phyloP scores from a whole-genome alignment of 345 rosid genomes.

The Turnera subulata region DNA sequence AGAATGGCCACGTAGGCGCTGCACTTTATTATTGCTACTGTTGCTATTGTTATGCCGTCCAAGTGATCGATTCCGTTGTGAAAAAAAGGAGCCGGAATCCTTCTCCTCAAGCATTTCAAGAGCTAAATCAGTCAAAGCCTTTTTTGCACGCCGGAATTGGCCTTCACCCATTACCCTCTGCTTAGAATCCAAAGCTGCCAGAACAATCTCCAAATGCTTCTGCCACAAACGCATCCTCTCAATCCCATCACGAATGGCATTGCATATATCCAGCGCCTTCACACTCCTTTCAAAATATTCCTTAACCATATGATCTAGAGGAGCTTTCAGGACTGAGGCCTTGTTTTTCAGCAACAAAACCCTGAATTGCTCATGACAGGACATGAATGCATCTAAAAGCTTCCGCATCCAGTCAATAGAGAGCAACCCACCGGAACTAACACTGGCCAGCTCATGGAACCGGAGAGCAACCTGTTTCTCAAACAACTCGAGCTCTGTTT shows the following conservation, averaged over 20 bases:
- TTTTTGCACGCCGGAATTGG: constrained; percentile 38
- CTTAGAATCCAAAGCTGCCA: constrained; percentile 34
- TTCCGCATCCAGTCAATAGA: constrained; percentile 39
- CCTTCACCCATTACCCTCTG: constrained; percentile 29
- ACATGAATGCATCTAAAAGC: constrained; percentile 38
- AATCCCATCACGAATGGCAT: constrained; percentile 80
- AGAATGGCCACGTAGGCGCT: constrained; percentile 21
- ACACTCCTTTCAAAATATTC: constrained; percentile 67
- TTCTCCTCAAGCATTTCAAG: constrained; percentile 40
- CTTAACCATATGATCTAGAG: constrained; percentile 43
- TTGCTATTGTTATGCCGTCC: constrained; percentile 19
- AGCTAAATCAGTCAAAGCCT: constrained; percentile 36
- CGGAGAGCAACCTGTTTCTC: constrained; percentile 29
- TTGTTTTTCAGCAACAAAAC: constrained; percentile 21
- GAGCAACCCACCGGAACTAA: constrained; percentile 30
- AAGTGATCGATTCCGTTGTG: constrained; percentile 34
- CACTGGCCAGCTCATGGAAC: constrained; percentile 28
- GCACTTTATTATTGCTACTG: constrained; percentile 16
- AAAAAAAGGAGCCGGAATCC: constrained; percentile 26
- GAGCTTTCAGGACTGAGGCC: constrained; percentile 21
- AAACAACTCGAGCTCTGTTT: constrained; percentile 29
- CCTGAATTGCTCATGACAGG: constrained; percentile 41
- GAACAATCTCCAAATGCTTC: constrained; percentile 64
- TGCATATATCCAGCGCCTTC: constrained; percentile 83
- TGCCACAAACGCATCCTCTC: constrained; percentile 71